Evolutionary conservation across 1,284 basidiomycete species (phyloP).

Genomic region (Cryptococcus sp.): DNA sequence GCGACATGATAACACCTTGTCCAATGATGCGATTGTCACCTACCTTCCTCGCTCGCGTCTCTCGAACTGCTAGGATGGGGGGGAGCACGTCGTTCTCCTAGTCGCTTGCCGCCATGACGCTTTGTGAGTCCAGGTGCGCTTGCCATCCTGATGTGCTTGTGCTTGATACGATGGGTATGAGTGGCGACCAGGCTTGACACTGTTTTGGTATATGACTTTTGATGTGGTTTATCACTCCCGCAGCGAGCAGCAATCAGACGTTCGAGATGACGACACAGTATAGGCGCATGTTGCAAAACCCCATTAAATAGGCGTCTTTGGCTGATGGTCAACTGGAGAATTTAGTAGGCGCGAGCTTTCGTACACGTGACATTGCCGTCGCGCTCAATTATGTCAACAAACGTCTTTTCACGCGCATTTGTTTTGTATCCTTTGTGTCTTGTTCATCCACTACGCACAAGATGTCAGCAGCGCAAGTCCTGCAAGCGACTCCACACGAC

Average conservation of each 20-base stretch:
- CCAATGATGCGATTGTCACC: background rate
- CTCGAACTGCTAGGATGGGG: conserved; percentile 40
- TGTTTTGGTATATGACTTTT: background rate
- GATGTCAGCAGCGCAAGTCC: conserved; percentile 8
- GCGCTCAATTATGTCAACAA: conserved; percentile 7
- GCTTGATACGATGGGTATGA: too few species aligned
- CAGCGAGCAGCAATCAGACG: background rate
- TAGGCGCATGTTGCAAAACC: background rate
- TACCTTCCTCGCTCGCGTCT: conserved; percentile 53
- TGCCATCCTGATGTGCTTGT: conserved; percentile 12
- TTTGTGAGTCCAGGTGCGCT: conserved; percentile 19
- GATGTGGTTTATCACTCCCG: background rate
- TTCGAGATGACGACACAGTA: background rate
- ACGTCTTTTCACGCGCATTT: conserved; percentile 9
- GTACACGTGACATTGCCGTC: background rate
- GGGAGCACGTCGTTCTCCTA: conserved; percentile 29
- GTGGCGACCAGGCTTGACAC: too few species aligned
- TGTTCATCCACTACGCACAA: background rate
- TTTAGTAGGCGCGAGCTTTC: too few species aligned
- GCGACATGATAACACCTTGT: background rate
- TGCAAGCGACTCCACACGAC: conserved; percentile 1
- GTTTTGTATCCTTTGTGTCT: conserved; percentile 6
- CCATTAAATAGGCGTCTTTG: background rate
- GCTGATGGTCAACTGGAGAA: too few species aligned
- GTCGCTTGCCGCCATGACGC: conserved; percentile 28